Percentiles rank a stretch among this genome's conserved stretches.
phyloP scores from a whole-genome alignment of 2,329 filamentous ascomycete species.

The Botryotinia globosa region DNA sequence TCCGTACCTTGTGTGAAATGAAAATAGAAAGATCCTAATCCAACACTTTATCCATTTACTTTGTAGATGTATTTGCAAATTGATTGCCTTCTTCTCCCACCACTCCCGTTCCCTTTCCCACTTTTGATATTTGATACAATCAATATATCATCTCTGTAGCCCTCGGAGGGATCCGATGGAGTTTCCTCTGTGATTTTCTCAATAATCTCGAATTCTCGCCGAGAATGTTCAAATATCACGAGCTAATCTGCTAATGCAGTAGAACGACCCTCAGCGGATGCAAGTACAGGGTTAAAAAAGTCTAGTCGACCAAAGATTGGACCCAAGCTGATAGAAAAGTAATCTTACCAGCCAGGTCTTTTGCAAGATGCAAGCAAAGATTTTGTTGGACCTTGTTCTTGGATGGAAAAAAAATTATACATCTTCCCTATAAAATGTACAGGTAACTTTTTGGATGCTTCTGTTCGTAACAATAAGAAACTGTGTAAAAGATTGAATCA shows the following conservation, averaged over 20 bases:
- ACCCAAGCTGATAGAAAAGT: not conserved
- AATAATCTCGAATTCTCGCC: not conserved
- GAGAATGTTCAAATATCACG: not conserved
- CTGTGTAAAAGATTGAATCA: not conserved
- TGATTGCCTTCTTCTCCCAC: not conserved
- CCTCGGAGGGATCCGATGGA: not conserved
- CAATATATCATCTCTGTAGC: not conserved
- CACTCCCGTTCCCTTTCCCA: not conserved
- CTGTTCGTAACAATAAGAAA: not conserved
- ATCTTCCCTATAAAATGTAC: not conserved
- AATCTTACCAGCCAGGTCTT: not conserved
- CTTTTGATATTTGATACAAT: not conserved
- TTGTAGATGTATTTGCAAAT: not conserved
- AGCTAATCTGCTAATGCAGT: not conserved
- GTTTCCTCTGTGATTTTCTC: not conserved
- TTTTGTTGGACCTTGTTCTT: not conserved
- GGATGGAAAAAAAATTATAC: not conserved
- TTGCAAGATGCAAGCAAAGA: not conserved
- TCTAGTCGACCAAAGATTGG: not conserved
- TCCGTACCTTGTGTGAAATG: not conserved
- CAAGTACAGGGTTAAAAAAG: not conserved
- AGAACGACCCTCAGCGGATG: not conserved
- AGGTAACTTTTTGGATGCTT: not conserved
- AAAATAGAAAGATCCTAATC: not conserved
- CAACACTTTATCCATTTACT: not conserved